Conservation (phyloP, 176 grass and related monocot genomes). For the Zizania latifolia region DNA sequence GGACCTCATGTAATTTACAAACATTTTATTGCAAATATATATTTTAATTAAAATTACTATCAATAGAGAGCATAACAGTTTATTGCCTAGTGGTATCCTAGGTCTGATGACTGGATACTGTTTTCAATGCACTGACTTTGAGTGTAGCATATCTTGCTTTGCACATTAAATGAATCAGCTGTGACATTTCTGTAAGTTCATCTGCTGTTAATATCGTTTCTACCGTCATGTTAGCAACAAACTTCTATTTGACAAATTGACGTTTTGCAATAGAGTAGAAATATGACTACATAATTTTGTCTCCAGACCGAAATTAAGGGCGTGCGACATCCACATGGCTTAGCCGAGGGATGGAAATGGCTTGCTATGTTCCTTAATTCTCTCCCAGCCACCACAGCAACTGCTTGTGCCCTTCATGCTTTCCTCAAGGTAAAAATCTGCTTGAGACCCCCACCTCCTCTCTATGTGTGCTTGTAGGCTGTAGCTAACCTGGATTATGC, state of each 20-base stretch:
- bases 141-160: neutral
- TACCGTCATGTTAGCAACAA: neutral
- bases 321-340: conserved; percentile 61
- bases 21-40: no score
- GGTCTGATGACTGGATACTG: neutral
- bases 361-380: conserved; percentile 71
- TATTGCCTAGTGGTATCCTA: no score
- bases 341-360: conserved; percentile 87
- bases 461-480: neutral
- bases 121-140: neutral
- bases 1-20: no score
- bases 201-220: neutral
- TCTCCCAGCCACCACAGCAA: conserved; percentile 66
- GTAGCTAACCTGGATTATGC: neutral
- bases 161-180: neutral
- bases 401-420: conserved; percentile 66
- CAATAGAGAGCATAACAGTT: no score
- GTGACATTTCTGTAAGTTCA: neutral
- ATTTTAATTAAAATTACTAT: no score
- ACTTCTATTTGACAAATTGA: neutral
- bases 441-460: neutral
- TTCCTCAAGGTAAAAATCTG: conserved; percentile 59
- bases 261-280: conserved; percentile 22
- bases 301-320: conserved; percentile 73
- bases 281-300: conserved; percentile 15